phyloP scores from a whole-genome alignment of 148 eudicot species.

The Persicaria maculosa region DNA sequence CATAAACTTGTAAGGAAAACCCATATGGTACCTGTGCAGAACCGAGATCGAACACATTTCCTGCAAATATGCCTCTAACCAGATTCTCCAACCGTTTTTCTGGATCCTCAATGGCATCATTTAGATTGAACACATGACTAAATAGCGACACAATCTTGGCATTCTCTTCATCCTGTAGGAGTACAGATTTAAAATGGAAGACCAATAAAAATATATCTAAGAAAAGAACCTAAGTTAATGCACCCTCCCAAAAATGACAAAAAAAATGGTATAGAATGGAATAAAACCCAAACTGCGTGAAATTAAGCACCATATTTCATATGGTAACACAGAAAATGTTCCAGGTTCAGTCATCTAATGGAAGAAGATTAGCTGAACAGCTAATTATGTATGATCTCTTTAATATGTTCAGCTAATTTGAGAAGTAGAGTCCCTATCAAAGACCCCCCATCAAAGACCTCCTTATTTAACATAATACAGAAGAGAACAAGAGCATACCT shows the following conservation, averaged over 20 bases:
- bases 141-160: constrained; percentile 78
- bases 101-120: too few relatives aligned
- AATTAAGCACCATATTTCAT: too few relatives aligned
- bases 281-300: too few relatives aligned
- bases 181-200: not conserved
- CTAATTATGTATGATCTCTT: not conserved
- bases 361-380: not conserved
- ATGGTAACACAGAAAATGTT: too few relatives aligned
- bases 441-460: not conserved
- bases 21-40: too few relatives aligned
- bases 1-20: constrained; percentile 18
- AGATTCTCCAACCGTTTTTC: too few relatives aligned
- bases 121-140: constrained; percentile 14
- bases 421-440: not conserved
- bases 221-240: not conserved
- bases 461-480: not conserved
- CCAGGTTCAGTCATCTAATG: too few relatives aligned
- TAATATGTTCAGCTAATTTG: not conserved
- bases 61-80: too few relatives aligned
- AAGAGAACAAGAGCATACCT: constrained; percentile 34
- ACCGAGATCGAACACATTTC: too few relatives aligned
- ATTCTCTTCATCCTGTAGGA: constrained; percentile 78
- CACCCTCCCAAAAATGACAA: not conserved
- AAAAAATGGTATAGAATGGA: too few relatives aligned
- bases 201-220: not conserved